These are phyloP conservation scores for Mycosphaerelloides madeirae DNA, from an alignment of 2,329 filamentous ascomycete species.

Conservation along the genomic window DNA sequence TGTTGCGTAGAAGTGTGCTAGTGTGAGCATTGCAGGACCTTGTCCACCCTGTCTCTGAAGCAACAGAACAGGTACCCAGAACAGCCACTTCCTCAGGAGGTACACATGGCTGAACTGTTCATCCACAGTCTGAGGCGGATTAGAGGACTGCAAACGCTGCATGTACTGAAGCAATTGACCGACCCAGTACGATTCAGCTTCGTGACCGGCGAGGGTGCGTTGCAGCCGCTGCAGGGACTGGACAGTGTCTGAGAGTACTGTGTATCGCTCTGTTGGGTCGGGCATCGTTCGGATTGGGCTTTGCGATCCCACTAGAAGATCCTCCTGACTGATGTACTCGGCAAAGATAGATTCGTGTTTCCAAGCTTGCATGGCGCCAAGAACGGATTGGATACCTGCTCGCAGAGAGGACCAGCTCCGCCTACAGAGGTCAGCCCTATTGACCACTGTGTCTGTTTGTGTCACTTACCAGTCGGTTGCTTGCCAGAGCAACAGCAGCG, in stretches of 20 bases:
- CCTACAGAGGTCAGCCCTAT: conserved; percentile 46
- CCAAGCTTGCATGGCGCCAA: conserved; percentile 84
- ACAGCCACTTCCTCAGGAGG: conserved; percentile 83
- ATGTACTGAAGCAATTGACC: conserved; percentile 46
- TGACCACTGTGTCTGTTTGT: background rate
- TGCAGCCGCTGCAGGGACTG: conserved; percentile 41
- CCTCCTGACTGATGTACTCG: conserved; percentile 75
- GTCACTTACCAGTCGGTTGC: conserved; percentile 81
- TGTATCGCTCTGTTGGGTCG: conserved; percentile 20
- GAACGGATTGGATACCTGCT: conserved; percentile 83
- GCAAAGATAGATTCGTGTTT: conserved; percentile 83
- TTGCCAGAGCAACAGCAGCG: conserved; percentile 91
- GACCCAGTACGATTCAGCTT: conserved; percentile 46
- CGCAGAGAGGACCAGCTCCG: conserved; percentile 89
- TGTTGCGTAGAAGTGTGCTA: conserved; percentile 87
- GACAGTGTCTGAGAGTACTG: conserved; percentile 38
- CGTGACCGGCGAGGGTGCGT: conserved; percentile 40
- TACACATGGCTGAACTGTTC: conserved; percentile 89
- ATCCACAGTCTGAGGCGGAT: conserved; percentile 53
- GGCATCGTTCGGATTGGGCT: conserved; percentile 14
- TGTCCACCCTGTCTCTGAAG: conserved; percentile 73
- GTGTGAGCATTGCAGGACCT: conserved; percentile 71
- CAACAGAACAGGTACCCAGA: conserved; percentile 86
- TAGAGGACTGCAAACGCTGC: conserved; percentile 40
- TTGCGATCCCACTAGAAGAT: conserved; percentile 22